Base-by-base conservation (phyloP, 805 yeast genomes). In the Barnettozyma sp. region DNA sequence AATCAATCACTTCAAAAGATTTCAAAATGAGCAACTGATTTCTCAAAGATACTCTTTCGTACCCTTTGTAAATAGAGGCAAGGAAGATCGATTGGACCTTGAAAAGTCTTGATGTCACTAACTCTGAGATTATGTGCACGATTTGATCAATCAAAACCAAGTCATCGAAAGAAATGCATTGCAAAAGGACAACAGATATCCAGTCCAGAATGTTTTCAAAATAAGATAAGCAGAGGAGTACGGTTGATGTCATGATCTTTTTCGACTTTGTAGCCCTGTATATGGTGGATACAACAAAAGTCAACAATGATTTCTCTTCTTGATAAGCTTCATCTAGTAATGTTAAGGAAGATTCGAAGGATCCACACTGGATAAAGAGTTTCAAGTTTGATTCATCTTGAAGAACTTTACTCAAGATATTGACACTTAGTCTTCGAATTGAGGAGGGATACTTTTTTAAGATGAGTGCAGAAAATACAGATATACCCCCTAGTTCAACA, bases 251-350 rank as follows among this genome's bases (percentile, higher is more conserved):
- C 1, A 33, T 13, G 14, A 33, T 13, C n/a, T 22, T 26, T 9
- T 11, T 16, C n/a, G 36, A 32, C 15, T 61, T 49, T 31, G 69
- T 49, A 4, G 66, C 52, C 19, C 46, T 55, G 38, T 58, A 56
- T 13, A 67, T 55, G 24, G 62, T 52, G 15, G 65, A 61, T 16
- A 67, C 56, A 4, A 68, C 49, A 13, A 59, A 61, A 8, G 59
- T 35, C 2, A 70, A 62, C 37, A 66, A 58, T 13, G 54, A 58
- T 0, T 68, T 70, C 4, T 58, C 48, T 1, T 54, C 29, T 33
- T 63, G 68, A 36, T 59, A 66, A 36, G 68, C 70, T 35, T 65
- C 74, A 38, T 69, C 71, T 3, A 69, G 57, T 33, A 70, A 60
- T 26, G 62, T 59, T 3, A 71, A 48, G 15, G 64, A 47, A 4